phyloP scores from a whole-genome alignment of 495 filamentous ascomycete species.

The Aspergillus nidulans region DNA sequence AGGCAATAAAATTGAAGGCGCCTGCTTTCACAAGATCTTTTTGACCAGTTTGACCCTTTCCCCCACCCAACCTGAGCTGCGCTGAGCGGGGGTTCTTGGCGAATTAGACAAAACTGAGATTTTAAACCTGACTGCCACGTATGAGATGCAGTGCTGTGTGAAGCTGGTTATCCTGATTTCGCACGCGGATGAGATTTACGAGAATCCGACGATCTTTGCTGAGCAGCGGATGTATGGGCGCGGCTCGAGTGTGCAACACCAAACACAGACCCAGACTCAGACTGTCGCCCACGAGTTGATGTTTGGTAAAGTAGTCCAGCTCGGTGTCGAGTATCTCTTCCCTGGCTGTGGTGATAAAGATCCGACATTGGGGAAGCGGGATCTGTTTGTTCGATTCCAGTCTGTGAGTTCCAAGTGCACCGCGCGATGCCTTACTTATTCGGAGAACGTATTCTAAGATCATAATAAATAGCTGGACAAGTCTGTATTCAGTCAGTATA shows the following conservation, averaged over 20 bases:
- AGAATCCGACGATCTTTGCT: slow-evolving; percentile 11
- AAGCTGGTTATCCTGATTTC: slow-evolving; percentile 13
- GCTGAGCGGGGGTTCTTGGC: no score
- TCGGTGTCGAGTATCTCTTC: slow-evolving; percentile 15
- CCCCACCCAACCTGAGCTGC: no score
- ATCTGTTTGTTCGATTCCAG: slow-evolving; percentile 8
- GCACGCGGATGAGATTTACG: slow-evolving; percentile 6
- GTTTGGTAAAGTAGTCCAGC: slow-evolving; percentile 7
- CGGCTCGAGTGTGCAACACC: no score
- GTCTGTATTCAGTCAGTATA: slow-evolving; percentile 1
- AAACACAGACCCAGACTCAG: no score
- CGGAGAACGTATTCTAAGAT: no score
- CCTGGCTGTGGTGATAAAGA: slow-evolving; percentile 15
- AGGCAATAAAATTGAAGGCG: slow-evolving; percentile 9
- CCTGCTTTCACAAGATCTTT: slow-evolving; percentile 14
- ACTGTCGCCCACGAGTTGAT: slow-evolving; percentile 10
- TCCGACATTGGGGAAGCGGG: slow-evolving; percentile 8
- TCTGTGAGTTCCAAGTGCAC: slow-evolving; percentile 14
- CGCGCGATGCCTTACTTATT: no score
- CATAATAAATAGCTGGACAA: slow-evolving; percentile 16
- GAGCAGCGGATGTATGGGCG: slow-evolving; percentile 7
- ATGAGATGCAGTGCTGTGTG: slow-evolving; percentile 1
- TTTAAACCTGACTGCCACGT: slow-evolving; percentile 1
- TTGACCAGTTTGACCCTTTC: slow-evolving; percentile 1
- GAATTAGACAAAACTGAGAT: slow-evolving; percentile 9